A percentile compares a stretch with the other conserved stretches of the same genome.
These are phyloP conservation scores for Bacidia rubella DNA, from an alignment of 495 filamentous ascomycete genomes.

Conservation along the genomic window DNA sequence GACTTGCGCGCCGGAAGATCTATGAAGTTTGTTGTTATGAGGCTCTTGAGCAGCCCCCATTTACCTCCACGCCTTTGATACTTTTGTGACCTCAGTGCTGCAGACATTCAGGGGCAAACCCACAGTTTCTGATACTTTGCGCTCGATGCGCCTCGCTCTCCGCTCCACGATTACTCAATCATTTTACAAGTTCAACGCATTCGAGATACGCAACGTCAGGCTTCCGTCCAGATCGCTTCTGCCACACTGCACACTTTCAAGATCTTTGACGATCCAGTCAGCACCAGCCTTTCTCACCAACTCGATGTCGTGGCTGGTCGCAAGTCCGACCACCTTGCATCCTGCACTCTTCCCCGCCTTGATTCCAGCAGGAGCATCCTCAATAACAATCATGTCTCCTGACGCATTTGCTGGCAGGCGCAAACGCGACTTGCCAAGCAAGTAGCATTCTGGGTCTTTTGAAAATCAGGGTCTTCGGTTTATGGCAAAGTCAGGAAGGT, in stretches of 20 bases:
- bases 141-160: neutral
- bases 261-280: slow-evolving; percentile 77
- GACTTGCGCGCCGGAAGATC: no score
- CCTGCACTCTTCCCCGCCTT: slow-evolving; percentile 76
- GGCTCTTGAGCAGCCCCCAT: neutral
- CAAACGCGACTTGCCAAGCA: slow-evolving; percentile 52
- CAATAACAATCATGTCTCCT: slow-evolving; percentile 54
- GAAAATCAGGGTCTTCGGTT: slow-evolving; percentile 4
- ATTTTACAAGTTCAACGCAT: slow-evolving; percentile 21
- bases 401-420: slow-evolving; percentile 37
- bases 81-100: neutral
- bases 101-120: neutral
- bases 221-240: slow-evolving; percentile 34
- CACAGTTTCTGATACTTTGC: neutral
- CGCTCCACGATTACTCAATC: neutral
- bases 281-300: slow-evolving; percentile 60
- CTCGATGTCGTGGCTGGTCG: slow-evolving; percentile 67
- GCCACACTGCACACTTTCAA: slow-evolving; percentile 54
- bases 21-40: no score
- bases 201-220: slow-evolving; percentile 40
- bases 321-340: slow-evolving; percentile 75
- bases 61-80: neutral
- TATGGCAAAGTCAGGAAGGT: slow-evolving; percentile 21
- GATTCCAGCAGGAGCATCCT: slow-evolving; percentile 91
- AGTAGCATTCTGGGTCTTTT: slow-evolving; percentile 60